Evolutionary conservation across 805 yeast genomes (phyloP).

Genomic region (Lipomyces sp.): DNA sequence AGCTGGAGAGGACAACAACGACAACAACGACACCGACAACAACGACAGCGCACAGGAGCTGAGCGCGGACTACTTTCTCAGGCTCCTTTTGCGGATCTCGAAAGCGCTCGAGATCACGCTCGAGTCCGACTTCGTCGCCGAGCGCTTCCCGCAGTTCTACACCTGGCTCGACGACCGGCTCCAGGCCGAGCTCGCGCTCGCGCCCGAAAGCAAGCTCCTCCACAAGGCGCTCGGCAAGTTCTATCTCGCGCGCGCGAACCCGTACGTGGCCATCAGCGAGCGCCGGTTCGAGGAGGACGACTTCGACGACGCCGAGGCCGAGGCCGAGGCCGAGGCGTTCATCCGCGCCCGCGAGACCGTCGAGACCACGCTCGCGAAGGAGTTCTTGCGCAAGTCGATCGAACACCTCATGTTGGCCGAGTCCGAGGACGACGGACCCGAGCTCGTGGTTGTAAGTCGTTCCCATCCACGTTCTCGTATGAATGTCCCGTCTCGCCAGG

Average conservation of each 20-base stretch:
- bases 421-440: constrained; percentile 1
- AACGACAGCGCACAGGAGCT: background rate
- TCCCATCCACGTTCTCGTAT: background rate
- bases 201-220: background rate
- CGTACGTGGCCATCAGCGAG: constrained; percentile 34
- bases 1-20: background rate
- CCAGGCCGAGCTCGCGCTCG: background rate
- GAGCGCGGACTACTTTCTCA: background rate
- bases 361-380: constrained; percentile 1
- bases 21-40: background rate
- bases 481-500: no score
- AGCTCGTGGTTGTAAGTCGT: constrained; percentile 11
- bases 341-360: no score
- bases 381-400: constrained; percentile 10
- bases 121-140: constrained; percentile 18
- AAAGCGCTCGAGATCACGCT: constrained; percentile 20
- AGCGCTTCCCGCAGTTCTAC: constrained; percentile 21
- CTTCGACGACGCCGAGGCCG: constrained; percentile 15
- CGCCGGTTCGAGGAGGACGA: constrained; percentile 30
- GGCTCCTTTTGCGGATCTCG: constrained; percentile 9
- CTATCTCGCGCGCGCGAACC: constrained; percentile 35
- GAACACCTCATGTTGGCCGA: background rate
- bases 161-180: constrained; percentile 15
- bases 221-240: constrained; percentile 35
- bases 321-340: background rate